phyloP scores from a whole-genome alignment of 805 yeast genomes.

The Debaryomyces hansenii region DNA sequence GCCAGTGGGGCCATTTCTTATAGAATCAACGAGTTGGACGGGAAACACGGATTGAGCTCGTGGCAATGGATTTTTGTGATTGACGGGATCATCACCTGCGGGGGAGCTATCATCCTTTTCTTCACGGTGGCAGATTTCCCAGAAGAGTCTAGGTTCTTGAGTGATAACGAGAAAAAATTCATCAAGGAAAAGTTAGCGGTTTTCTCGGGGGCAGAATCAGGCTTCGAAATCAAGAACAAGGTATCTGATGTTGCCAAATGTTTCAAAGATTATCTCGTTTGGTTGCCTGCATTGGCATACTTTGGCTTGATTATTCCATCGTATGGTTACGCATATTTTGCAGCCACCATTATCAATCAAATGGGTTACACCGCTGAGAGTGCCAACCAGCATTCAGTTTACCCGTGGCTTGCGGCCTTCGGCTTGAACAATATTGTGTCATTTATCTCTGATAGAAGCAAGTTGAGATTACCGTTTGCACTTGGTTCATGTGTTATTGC shows the following conservation, averaged over 20 bases:
- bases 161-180: conserved; percentile 51
- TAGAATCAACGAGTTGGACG: conserved; percentile 56
- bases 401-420: conserved; percentile 81
- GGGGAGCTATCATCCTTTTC: conserved; percentile 34
- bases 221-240: conserved; percentile 49
- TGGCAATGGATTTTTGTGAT: conserved; percentile 56
- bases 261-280: conserved; percentile 60
- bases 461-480: conserved; percentile 47
- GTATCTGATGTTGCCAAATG: conserved; percentile 45
- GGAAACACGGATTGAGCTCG: conserved; percentile 38
- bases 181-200: conserved; percentile 59
- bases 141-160: conserved; percentile 56
- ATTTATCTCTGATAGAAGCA: conserved; percentile 54
- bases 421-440: conserved; percentile 67
- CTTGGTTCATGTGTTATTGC: conserved; percentile 30
- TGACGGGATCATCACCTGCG: conserved; percentile 43
- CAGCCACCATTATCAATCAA: conserved; percentile 61
- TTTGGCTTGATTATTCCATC: conserved; percentile 71
- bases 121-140: conserved; percentile 71
- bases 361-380: conserved; percentile 67
- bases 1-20: conserved; percentile 75
- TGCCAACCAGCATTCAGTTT: conserved; percentile 80
- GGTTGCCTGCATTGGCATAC: conserved; percentile 59
- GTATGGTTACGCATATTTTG: conserved; percentile 73
- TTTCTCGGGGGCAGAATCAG: conserved; percentile 44